Evolutionary conservation across 129 eudicot genomes (phyloP).

Genomic region (Dittrichia graveolens): DNA sequence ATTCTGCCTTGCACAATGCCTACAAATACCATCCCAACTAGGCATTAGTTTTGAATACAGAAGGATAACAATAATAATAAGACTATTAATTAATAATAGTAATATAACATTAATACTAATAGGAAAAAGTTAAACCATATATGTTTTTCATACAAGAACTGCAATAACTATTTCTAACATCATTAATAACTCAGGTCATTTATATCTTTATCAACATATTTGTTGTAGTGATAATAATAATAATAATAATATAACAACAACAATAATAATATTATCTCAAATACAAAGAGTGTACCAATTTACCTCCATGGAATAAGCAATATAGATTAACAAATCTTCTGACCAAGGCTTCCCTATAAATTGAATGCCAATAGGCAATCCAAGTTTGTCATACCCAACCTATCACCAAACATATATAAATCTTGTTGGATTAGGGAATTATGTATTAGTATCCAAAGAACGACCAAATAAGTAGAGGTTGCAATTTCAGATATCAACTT

Average conservation of each 20-base stretch:
- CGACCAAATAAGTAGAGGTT: not conserved
- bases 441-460: not conserved
- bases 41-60: not conserved
- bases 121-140: no score
- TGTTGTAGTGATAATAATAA: no score
- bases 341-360: conserved; percentile 96
- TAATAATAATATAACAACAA: no score
- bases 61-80: no score
- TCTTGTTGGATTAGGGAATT: conserved; percentile 6
- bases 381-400: conserved; percentile 84
- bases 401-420: conserved; percentile 17
- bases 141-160: no score
- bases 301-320: conserved; percentile 82
- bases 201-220: no score
- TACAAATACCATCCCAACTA: conserved; percentile 29
- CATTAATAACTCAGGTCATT: no score
- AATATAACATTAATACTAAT: no score
- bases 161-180: no score
- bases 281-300: not conserved
- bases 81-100: no score
- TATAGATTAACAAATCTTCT: conserved; percentile 65
- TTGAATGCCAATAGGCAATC: conserved; percentile 94
- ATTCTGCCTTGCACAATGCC: conserved; percentile 58
- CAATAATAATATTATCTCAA: not conserved
- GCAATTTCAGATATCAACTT: not conserved